A percentile compares a stretch with the other conserved stretches of the same genome.
Conservation (phyloP, 23 red algal species). For the Agarophyton chilense region DNA sequence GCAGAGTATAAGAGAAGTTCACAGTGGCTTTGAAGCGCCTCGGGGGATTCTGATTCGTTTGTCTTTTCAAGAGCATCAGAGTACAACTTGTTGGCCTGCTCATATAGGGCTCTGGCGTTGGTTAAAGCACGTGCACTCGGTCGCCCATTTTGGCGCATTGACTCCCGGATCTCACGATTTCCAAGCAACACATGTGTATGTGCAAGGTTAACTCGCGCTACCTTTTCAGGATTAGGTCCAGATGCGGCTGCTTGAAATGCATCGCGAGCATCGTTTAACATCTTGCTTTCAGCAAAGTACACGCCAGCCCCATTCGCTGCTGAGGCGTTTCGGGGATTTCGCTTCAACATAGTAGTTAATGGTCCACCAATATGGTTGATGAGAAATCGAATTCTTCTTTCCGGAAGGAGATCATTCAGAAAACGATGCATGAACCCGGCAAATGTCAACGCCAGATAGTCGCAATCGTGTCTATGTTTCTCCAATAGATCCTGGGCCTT, state of each 20-base stretch:
- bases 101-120: constrained; percentile 33
- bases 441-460: constrained; percentile 63
- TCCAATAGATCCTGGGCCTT: constrained; percentile 46
- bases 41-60: background rate
- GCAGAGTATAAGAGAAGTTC: constrained; percentile 65
- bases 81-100: constrained; percentile 70
- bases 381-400: constrained; percentile 51
- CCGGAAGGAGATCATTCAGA: constrained; percentile 55
- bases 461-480: constrained; percentile 46
- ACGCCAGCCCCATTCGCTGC: constrained; percentile 72
- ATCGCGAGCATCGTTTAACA: constrained; percentile 54
- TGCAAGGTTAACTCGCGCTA: constrained; percentile 62
- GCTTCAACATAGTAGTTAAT: constrained; percentile 36
- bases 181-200: constrained; percentile 60
- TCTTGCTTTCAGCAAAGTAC: constrained; percentile 71
- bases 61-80: constrained; percentile 36
- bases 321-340: constrained; percentile 44
- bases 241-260: constrained; percentile 60
- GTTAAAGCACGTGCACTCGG: constrained; percentile 15
- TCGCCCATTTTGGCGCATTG: constrained; percentile 35
- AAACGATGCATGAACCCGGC: constrained; percentile 61
- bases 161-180: constrained; percentile 54
- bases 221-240: constrained; percentile 1
- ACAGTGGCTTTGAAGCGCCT: constrained; percentile 21
- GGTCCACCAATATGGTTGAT: constrained; percentile 63